These are phyloP conservation scores for Pyrus betulifolia DNA, from an alignment of 306 rosid species.

Conservation along the genomic window DNA sequence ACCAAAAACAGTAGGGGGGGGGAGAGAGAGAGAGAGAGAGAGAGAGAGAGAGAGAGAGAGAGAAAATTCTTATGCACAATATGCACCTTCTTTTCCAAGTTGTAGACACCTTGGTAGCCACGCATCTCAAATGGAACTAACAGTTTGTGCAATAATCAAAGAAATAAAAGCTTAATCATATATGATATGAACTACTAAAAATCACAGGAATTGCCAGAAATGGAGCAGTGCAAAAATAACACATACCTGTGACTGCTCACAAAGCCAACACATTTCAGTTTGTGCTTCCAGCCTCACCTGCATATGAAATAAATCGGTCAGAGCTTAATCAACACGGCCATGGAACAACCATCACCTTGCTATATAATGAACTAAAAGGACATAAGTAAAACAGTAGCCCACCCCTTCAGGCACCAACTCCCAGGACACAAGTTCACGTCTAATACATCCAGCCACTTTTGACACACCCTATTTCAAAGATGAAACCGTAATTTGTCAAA, in stretches of 20 bases:
- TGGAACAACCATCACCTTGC: not conserved
- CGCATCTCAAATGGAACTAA: conserved; percentile 97
- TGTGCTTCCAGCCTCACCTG: conserved; percentile 90
- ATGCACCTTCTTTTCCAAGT: conserved; percentile 79
- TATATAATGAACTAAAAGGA: not conserved
- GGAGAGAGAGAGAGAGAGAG: not conserved
- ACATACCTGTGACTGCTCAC: conserved; percentile 81
- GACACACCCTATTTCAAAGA: conserved; percentile 50
- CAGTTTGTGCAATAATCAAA: conserved; percentile 47
- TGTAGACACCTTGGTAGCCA: conserved; percentile 84
- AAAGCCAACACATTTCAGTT: conserved; percentile 85
- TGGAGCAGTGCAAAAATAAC: conserved; percentile 3
- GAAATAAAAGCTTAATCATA: conserved; percentile 1
- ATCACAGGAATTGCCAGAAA: not conserved
- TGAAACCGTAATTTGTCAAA: conserved; percentile 7
- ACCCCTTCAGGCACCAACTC: conserved; percentile 88
- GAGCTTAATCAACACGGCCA: conserved; percentile 6
- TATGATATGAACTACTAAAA: not conserved
- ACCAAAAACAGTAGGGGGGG: too few relatives aligned
- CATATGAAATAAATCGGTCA: conserved; percentile 1
- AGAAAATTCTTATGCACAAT: not conserved
- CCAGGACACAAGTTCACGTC: conserved; percentile 62
- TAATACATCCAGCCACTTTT: conserved; percentile 85
- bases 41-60: not conserved
- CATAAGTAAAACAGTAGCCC: not conserved